Evolutionary conservation across 1,284 basidiomycete genomes (phyloP), one percentile per base, ranked within the genome.

Genomic region (Takashimella koratensis): DNA sequence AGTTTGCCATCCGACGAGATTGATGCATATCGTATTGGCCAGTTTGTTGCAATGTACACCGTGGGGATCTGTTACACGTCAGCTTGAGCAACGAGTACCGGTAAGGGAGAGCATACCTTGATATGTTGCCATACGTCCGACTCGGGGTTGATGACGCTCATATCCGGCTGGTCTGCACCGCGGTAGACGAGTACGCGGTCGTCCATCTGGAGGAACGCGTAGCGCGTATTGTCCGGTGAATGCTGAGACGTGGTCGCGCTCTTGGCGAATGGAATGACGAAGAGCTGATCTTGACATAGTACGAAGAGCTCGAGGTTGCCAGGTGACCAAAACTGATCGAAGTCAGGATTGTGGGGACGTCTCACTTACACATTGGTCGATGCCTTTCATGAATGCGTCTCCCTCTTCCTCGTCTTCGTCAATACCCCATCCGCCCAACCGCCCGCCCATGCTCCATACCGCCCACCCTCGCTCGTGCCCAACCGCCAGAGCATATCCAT

Each of bases 121-220:
- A 97, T 88, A 76, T 91, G 87, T 64, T 97, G 91, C 92, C 94
- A 97, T 6, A 97, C 92, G 66, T 98, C 95, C 3, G 90, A 91
- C 68, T 97, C 94, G n/a, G 95, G 95, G 68, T 97, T 97, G 71
- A 98, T 97, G 46, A 98, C 86, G 67, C 91, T 94, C 85, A 96
- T 88, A 68, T 98, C 95, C 6, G 92, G 93, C 74, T 97, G 93
- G 74, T 98, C 95, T 20, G 91, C 89, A 2, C 96, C 95, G 54
- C 96, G 84, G 71, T 98, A 98, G n/a, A 98, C 86, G 3, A 97
- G 81, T 1, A 92, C 87, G 40, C 90, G 84, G 68, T 98, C 93
- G 67, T 98, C 93, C 82, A 95, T 85, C 74, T 97, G 92, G 36
- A 97, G 79, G 74, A 98, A 96, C 0, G 91, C 94, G 68, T 96